Evolutionary conservation across 2,329 filamentous ascomycete genomes (phyloP).

Genomic region (Diplodia scrobiculata): DNA sequence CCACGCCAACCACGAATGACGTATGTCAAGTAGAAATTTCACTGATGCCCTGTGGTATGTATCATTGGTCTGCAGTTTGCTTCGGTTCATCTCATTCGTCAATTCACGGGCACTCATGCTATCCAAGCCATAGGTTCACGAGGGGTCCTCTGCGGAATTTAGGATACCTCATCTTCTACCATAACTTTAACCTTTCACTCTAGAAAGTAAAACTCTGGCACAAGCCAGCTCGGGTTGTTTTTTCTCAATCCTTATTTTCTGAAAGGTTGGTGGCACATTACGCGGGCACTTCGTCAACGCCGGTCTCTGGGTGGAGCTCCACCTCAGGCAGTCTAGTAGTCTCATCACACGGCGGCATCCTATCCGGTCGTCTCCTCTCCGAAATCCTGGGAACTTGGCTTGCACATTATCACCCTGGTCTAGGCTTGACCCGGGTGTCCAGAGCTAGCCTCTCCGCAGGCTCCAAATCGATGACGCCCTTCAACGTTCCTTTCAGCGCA

Average conservation of each 20-base stretch:
- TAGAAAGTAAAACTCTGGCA: neutral
- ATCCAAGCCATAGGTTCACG: neutral
- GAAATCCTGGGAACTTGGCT: neutral
- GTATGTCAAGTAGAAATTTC: neutral
- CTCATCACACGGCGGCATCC: neutral
- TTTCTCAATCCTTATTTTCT: neutral
- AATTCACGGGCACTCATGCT: neutral
- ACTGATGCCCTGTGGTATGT: neutral
- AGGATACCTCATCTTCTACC: neutral
- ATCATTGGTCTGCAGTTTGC: neutral
- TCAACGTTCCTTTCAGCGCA: constrained; percentile 58
- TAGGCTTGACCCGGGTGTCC: constrained; percentile 61
- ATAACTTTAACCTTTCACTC: neutral
- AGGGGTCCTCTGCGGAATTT: neutral
- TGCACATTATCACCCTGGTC: constrained; percentile 29
- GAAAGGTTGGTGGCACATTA: neutral
- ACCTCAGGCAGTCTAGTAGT: neutral
- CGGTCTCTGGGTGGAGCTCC: neutral
- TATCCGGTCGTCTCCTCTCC: neutral
- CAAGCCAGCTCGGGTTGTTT: neutral
- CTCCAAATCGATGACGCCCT: constrained; percentile 59
- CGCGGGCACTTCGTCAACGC: neutral
- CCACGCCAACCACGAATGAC: neutral
- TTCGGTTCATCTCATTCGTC: neutral
- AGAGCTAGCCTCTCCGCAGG: constrained; percentile 61